Percentiles rank a stretch among this genome's conserved stretches.
These are phyloP conservation scores for Colletotrichum orbiculare DNA, from an alignment of 2,329 filamentous ascomycete genomes.

Conservation along the genomic window DNA sequence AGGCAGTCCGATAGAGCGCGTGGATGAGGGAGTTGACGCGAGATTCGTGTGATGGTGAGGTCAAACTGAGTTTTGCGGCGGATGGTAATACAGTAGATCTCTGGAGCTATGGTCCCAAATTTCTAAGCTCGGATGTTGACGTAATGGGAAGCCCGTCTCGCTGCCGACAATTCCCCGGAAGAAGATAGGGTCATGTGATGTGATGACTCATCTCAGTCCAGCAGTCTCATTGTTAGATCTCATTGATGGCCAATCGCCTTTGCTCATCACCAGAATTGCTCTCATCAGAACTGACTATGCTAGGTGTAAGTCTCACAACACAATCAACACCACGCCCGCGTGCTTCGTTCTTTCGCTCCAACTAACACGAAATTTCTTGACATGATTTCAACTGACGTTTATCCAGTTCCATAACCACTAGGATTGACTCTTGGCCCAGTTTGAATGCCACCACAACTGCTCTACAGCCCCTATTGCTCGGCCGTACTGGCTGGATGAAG, in stretches of 20 bases:
- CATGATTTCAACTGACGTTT: no score
- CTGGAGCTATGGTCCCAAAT: constrained; percentile 17
- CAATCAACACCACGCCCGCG: not conserved
- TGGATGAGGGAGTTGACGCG: not conserved
- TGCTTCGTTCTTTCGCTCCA: no score
- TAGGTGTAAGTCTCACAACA: not conserved
- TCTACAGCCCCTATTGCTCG: constrained; percentile 9
- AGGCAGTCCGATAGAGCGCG: no score
- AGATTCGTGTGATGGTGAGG: not conserved
- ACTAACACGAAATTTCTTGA: no score
- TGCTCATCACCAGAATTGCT: no score
- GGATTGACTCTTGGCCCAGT: no score
- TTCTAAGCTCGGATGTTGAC: constrained; percentile 33
- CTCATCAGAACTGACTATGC: no score
- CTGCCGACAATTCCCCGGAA: constrained; percentile 7
- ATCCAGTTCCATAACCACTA: no score
- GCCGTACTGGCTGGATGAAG: not conserved
- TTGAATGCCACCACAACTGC: constrained; percentile 9
- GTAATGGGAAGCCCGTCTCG: not conserved
- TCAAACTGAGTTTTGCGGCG: not conserved
- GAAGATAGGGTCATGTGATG: not conserved
- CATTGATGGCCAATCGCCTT: no score
- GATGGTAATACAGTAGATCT: not conserved
- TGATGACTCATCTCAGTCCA: fast-evolving
- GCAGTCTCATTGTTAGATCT: not conserved